Conservation (phyloP, 129 eudicot genomes). For the Calendula officinalis region DNA sequence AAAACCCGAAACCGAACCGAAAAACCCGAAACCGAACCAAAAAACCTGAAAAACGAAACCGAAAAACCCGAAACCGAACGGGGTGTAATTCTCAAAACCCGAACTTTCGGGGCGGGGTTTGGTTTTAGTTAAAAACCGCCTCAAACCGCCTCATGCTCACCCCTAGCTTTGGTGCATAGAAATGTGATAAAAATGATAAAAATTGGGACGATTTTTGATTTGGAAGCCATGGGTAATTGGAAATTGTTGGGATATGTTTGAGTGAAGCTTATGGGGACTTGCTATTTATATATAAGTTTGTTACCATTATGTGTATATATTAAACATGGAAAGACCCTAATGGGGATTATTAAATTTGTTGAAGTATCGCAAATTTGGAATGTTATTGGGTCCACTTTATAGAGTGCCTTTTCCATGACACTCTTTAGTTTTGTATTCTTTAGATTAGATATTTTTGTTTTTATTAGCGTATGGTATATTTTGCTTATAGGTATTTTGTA, state of each 20-base stretch:
- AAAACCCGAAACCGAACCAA: too few relatives aligned
- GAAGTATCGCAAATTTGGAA: not conserved
- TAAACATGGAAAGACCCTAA: not conserved
- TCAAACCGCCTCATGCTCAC: too few relatives aligned
- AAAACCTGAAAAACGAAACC: too few relatives aligned
- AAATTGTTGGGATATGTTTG: slow-evolving; percentile 2
- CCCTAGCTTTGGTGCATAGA: slow-evolving; percentile 23
- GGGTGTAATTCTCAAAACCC: too few relatives aligned
- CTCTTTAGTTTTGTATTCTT: not conserved
- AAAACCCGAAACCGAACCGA: too few relatives aligned
- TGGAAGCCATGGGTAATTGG: slow-evolving; percentile 11
- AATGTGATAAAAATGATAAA: not conserved
- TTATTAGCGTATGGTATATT: not conserved
- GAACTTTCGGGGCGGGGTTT: too few relatives aligned
- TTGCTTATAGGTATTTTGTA: too few relatives aligned
- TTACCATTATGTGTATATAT: not conserved
- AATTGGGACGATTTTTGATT: not conserved
- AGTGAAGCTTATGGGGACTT: slow-evolving; percentile 8
- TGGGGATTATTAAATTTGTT: not conserved
- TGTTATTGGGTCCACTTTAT: not conserved
- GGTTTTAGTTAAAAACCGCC: too few relatives aligned
- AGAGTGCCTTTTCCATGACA: slow-evolving; percentile 3
- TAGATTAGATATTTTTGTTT: not conserved
- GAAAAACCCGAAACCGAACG: too few relatives aligned
- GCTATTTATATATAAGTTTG: slow-evolving; percentile 10